phyloP scores from a whole-genome alignment of 2,329 filamentous ascomycete species.

The Apiospora marii region DNA sequence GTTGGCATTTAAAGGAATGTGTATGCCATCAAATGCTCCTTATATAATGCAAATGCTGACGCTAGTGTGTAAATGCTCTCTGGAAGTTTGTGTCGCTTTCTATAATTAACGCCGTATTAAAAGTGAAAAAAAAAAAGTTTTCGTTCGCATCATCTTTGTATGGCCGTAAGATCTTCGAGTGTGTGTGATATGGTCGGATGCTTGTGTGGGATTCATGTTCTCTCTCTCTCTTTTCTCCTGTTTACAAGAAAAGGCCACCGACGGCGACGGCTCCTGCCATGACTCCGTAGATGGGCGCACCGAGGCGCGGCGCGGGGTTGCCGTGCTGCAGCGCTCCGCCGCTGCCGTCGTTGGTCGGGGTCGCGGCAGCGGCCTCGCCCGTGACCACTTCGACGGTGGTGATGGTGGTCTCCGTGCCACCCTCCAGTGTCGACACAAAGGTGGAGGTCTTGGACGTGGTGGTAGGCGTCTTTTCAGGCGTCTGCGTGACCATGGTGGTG shows the following conservation, averaged over 20 bases:
- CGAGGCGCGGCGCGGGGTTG: slow-evolving; percentile 28
- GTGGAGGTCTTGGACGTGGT: slow-evolving; percentile 37
- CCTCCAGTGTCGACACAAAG: slow-evolving; percentile 40
- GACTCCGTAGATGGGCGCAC: slow-evolving; percentile 32
- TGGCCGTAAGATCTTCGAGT: neutral
- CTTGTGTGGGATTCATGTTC: neutral
- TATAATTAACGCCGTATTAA: slow-evolving; percentile 28
- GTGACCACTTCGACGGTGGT: slow-evolving; percentile 39
- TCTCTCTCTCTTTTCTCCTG: slow-evolving; percentile 24
- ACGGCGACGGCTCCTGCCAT: slow-evolving; percentile 36
- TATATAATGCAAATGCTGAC: slow-evolving; percentile 33
- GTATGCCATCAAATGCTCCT: slow-evolving; percentile 33
- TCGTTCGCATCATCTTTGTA: neutral
- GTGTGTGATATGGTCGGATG: neutral
- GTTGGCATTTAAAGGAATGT: slow-evolving; percentile 35
- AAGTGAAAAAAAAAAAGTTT: neutral
- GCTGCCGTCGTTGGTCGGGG: slow-evolving; percentile 26
- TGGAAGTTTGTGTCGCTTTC: slow-evolving; percentile 23
- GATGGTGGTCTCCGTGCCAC: slow-evolving; percentile 41
- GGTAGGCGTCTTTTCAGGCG: neutral
- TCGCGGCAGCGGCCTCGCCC: slow-evolving; percentile 30
- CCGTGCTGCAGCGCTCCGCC: slow-evolving; percentile 39
- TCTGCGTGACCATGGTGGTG: neutral
- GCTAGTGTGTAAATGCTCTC: slow-evolving; percentile 25
- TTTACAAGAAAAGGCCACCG: slow-evolving; percentile 35